phyloP scores from a whole-genome alignment of 768 basidiomycete species.

The Amanita thiersii region DNA sequence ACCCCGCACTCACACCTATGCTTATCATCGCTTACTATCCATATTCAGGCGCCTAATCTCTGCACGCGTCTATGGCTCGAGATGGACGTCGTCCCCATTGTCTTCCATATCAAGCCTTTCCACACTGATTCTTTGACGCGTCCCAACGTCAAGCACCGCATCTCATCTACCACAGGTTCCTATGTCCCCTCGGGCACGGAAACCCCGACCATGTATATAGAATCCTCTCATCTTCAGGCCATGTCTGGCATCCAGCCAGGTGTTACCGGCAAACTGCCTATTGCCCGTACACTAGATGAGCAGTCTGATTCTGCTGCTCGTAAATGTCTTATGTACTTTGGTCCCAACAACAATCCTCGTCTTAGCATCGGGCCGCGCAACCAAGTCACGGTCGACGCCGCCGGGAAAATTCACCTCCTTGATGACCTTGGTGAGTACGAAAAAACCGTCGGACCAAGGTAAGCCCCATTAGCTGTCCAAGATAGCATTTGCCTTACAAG shows the following conservation, averaged over 20 bases:
- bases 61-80: conserved; percentile 82
- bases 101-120: conserved; percentile 80
- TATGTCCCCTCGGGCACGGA: conserved; percentile 71
- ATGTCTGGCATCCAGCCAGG: conserved; percentile 34
- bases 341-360: conserved; percentile 78
- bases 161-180: conserved; percentile 73
- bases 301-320: conserved; percentile 84
- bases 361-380: conserved; percentile 77
- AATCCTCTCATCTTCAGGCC: conserved; percentile 42
- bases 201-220: conserved; percentile 65
- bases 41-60: conserved; percentile 59
- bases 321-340: conserved; percentile 78
- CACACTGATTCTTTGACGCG: conserved; percentile 74
- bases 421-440: conserved; percentile 76
- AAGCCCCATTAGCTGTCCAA: conserved; percentile 9
- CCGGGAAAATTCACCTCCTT: conserved; percentile 77
- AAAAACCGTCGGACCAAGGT: conserved; percentile 61
- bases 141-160: conserved; percentile 75
- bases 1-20: conserved; percentile 10
- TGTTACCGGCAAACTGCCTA: conserved; percentile 53
- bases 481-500: conserved; percentile 8
- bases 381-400: conserved; percentile 83
- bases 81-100: conserved; percentile 76
- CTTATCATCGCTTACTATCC: conserved; percentile 15
- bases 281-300: conserved; percentile 71